These are phyloP conservation scores for Populus hybrid DNA, from an alignment of 441 rosid genomes.

Conservation along the genomic window DNA sequence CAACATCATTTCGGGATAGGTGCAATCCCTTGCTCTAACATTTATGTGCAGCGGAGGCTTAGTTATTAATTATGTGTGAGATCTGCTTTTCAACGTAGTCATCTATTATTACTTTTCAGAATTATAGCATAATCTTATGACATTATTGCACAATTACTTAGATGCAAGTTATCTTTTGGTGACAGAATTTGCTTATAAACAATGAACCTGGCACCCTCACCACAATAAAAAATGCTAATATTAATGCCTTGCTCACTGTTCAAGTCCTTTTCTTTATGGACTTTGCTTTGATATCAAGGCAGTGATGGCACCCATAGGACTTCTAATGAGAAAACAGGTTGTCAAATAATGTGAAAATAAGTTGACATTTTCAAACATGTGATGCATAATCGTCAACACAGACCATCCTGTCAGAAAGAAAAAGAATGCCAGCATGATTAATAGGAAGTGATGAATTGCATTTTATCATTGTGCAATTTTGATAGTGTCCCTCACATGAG, in stretches of 20 bases:
- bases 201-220: neutral
- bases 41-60: neutral
- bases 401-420: neutral
- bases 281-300: neutral
- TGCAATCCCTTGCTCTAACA: conserved; percentile 23
- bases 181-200: conserved; percentile 2
- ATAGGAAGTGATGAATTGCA: neutral
- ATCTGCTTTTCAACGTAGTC: neutral
- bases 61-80: neutral
- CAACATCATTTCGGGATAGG: conserved; percentile 78
- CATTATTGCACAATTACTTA: too few relatives aligned
- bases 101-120: neutral
- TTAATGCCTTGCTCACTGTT: neutral
- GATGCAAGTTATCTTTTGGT: neutral
- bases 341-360: neutral
- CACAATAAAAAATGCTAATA: neutral
- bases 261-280: neutral
- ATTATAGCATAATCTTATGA: neutral
- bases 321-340: neutral
- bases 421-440: neutral
- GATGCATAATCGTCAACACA: neutral
- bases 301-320: neutral
- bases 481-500: neutral
- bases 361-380: neutral
- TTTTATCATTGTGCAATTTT: neutral